A percentile compares a stretch with the other conserved stretches of the same genome.
These are phyloP conservation scores for Pseudopithomyces maydicus DNA, from an alignment of 2,329 filamentous ascomycete species.

Conservation along the genomic window DNA sequence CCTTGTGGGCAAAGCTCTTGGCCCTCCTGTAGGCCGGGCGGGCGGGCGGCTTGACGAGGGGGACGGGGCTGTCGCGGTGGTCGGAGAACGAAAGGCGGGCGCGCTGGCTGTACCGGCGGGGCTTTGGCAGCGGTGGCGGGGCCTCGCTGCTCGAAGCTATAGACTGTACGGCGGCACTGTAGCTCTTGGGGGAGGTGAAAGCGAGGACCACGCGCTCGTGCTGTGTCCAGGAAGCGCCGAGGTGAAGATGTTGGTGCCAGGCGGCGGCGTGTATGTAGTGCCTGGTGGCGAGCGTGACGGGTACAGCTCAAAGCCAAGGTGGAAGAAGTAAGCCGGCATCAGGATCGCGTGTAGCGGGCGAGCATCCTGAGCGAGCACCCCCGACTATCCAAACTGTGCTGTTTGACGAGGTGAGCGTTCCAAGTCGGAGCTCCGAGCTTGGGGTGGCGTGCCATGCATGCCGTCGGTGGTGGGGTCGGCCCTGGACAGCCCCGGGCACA, in stretches of 20 bases:
- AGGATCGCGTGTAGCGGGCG: slow-evolving; percentile 18
- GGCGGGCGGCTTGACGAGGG: slow-evolving; percentile 43
- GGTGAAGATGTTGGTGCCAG: slow-evolving; percentile 53
- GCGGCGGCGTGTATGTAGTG: slow-evolving; percentile 46
- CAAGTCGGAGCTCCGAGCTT: background rate
- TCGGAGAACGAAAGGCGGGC: slow-evolving; percentile 41
- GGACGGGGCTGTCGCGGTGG: slow-evolving; percentile 42
- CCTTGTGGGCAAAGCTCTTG: slow-evolving; percentile 51
- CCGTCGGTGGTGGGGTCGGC: too few species aligned
- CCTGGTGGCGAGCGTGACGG: slow-evolving; percentile 42
- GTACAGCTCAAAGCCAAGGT: slow-evolving; percentile 65
- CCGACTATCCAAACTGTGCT: background rate
- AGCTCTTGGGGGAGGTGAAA: slow-evolving; percentile 17
- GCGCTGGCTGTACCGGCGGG: slow-evolving; percentile 39
- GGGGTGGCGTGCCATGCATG: too few species aligned
- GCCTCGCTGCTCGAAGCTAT: slow-evolving; percentile 32
- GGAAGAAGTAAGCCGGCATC: slow-evolving; percentile 69
- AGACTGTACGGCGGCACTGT: slow-evolving; percentile 21
- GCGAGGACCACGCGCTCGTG: slow-evolving; percentile 44
- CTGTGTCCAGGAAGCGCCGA: slow-evolving; percentile 50
- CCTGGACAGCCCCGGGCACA: too few species aligned
- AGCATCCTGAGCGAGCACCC: slow-evolving; percentile 21
- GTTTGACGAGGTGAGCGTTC: background rate
- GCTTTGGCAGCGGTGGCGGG: slow-evolving; percentile 7
- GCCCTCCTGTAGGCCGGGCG: slow-evolving; percentile 24